Evolutionary conservation across 202 grass and related monocot genomes (phyloP), one percentile per base, ranked within the genome.

Genomic region (Thinopyrum obtusiflorum): DNA sequence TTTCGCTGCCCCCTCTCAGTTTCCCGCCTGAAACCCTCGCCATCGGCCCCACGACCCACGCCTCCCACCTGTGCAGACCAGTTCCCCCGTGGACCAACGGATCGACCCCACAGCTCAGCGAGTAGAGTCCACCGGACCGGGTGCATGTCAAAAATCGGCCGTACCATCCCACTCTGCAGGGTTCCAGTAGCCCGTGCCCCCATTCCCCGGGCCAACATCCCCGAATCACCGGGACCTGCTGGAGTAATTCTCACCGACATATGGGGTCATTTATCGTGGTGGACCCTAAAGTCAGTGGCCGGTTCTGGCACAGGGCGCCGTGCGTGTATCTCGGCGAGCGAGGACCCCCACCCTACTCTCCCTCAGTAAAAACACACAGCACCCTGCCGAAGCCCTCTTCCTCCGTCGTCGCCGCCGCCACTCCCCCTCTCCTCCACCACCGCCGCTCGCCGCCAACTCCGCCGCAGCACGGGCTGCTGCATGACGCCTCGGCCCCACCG

Each of bases 241-340:
- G 0, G 2, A 5, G 0, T 0, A 1, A 1, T 0, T 0, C 0
- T 20, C 2, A 10, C 60, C 8, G 75, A 87, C 89, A 25, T 0
- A 68, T 55, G 3, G 89, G 76, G 7, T 0, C 66, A 1, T 0
- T 0, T 0, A 0, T 0, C 0, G 1, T 0, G 0, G 6, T 61
- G 17, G 80, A 3, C 47, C 36, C 0, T 0, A 0, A 0, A 0
- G 44, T 55, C 80, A 83, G 57, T 29, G 44, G 0, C 0, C 0
- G 10, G 9, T 1, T 1, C 2, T 7, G 47, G 12, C 1, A 5
- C 0, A 0, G 4, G 0, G 1, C 1, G 15, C 15, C 2, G 42
- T 84, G 11, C 7, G 0, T 61, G 27, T 62, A 21, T 39, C 15
- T 4, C n/a, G 4, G 69, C 40, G 25, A 37, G 64, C 0, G 15